Evolutionary conservation across 2,329 filamentous ascomycete genomes (phyloP), one percentile per base, ranked within the genome.

Genomic region (Claviceps sp.): DNA sequence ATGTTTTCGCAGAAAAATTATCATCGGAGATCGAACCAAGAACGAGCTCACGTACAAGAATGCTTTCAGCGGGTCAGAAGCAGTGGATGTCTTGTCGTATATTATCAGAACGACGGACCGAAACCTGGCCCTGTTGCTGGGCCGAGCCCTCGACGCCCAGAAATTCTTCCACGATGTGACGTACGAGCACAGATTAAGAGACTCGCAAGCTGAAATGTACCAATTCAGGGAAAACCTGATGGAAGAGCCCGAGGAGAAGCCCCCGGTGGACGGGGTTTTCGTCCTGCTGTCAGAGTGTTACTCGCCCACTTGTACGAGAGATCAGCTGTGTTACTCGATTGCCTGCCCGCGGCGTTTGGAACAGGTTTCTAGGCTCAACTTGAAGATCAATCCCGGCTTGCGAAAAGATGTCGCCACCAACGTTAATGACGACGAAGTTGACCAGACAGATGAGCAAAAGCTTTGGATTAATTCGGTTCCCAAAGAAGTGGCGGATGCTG

Each of bases 161-260:
- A 97, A 97, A 66, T 96, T 95, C 72, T 98, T 98, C 66, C 93
- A 98, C 71, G 93, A 98, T 75, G 93, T 97, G 49, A 96, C 91
- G 0, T 98, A 98, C 68, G 91, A 96, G 61, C 93, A 98, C 68
- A 81, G 93, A 47, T 73, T 98, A 61, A 86, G 93, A 68, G 93
- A 98, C 68, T 94, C 91, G n/a, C 81, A 84, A 42, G 85, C 84
- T 50, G 93, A 98, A 68, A 86, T 98, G 67, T 98, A 97, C 67
- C 91, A 97, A 65, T 98, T 98, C 69, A 83, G 86, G 59, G 91
- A 97, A 70, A 94, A 85, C 2, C 76, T 97, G 66, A 85, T 90
- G 70, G 91, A 97, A 50, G 82, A 88, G 60, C 72, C 72, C n/a
- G 85, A 88, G 59, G 79, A 86, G 51, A 84, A 85, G 44, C 69